These are phyloP conservation scores for Ambrosia trifida DNA, from an alignment of 129 eudicot species.

Conservation along the genomic window DNA sequence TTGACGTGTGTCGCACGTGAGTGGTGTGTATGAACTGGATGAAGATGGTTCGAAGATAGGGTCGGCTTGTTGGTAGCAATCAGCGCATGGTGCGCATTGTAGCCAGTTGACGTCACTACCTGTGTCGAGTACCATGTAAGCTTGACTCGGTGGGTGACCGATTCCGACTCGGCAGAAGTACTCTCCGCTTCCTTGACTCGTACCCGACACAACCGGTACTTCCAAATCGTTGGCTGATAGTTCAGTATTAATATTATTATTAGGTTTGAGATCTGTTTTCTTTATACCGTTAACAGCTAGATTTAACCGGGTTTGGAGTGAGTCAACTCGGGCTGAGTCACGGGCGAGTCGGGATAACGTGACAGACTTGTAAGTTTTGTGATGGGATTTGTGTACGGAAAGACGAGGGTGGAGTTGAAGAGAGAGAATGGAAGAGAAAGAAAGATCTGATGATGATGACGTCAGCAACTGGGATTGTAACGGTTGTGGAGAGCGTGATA, in stretches of 20 bases:
- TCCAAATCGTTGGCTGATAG: slow-evolving; percentile 43
- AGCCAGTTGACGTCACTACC: slow-evolving; percentile 97
- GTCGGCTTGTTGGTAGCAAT: slow-evolving; percentile 85
- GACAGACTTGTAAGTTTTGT: slow-evolving; percentile 48
- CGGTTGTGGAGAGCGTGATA: slow-evolving; percentile 32
- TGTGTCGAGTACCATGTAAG: slow-evolving; percentile 81
- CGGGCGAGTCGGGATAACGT: slow-evolving; percentile 59
- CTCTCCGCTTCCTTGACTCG: slow-evolving; percentile 95
- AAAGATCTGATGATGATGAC: background rate
- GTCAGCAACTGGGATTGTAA: slow-evolving; percentile 20
- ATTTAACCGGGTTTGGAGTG: slow-evolving; percentile 58
- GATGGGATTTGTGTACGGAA: slow-evolving; percentile 40
- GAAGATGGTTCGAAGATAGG: slow-evolving; percentile 77
- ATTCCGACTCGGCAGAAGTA: slow-evolving; percentile 83
- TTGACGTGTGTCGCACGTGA: slow-evolving; percentile 60
- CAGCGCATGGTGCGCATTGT: slow-evolving; percentile 93
- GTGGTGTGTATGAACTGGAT: slow-evolving; percentile 56
- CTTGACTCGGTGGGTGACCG: slow-evolving; percentile 72
- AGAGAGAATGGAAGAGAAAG: slow-evolving; percentile 34
- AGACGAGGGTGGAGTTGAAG: slow-evolving; percentile 64
- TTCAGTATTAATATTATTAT: slow-evolving; percentile 17
- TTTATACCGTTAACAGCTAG: slow-evolving; percentile 49
- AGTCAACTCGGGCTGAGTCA: slow-evolving; percentile 67
- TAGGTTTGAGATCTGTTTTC: slow-evolving; percentile 58
- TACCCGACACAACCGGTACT: slow-evolving; percentile 74